These are phyloP conservation scores for Berberis vulgaris DNA, from an alignment of 164 flowering plant genomes.

Conservation along the genomic window DNA sequence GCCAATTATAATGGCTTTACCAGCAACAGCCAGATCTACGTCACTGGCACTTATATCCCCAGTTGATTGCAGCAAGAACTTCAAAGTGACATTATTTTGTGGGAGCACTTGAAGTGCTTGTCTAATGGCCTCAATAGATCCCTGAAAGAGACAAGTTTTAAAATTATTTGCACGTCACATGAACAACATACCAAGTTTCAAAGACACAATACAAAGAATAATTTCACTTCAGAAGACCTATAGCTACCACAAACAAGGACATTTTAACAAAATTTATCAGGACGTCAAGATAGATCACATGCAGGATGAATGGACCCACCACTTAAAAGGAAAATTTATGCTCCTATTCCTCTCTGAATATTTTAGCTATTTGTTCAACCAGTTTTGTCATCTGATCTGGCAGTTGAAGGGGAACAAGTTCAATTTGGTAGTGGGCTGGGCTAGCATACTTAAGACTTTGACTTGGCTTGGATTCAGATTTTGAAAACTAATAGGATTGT, in stretches of 20 bases:
- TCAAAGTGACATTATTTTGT: constrained; percentile 75
- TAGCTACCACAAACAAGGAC: not conserved
- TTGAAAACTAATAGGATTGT: too few relatives aligned
- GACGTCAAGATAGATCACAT: not conserved
- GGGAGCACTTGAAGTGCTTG: constrained; percentile 91
- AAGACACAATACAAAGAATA: too few relatives aligned
- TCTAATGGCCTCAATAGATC: constrained; percentile 87
- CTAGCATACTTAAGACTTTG: too few relatives aligned
- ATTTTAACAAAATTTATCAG: not conserved
- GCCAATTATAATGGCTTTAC: constrained; percentile 74
- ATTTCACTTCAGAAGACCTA: too few relatives aligned
- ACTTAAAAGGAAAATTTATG: not conserved
- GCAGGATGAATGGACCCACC: not conserved
- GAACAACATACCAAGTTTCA: too few relatives aligned
- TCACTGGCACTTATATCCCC: constrained; percentile 84
- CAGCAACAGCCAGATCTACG: constrained; percentile 81
- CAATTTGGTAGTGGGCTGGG: too few relatives aligned
- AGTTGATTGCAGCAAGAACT: constrained; percentile 77
- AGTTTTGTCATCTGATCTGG: too few relatives aligned
- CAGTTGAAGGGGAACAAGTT: too few relatives aligned
- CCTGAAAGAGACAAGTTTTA: constrained; percentile 27
- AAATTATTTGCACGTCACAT: too few relatives aligned
- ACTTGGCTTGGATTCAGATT: too few relatives aligned
- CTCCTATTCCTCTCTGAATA: too few relatives aligned
- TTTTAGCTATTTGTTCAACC: too few relatives aligned